A percentile compares a stretch with the other conserved stretches of the same genome.
These are phyloP conservation scores for Salix dunnii DNA, from an alignment of 345 rosid genomes.

Conservation along the genomic window DNA sequence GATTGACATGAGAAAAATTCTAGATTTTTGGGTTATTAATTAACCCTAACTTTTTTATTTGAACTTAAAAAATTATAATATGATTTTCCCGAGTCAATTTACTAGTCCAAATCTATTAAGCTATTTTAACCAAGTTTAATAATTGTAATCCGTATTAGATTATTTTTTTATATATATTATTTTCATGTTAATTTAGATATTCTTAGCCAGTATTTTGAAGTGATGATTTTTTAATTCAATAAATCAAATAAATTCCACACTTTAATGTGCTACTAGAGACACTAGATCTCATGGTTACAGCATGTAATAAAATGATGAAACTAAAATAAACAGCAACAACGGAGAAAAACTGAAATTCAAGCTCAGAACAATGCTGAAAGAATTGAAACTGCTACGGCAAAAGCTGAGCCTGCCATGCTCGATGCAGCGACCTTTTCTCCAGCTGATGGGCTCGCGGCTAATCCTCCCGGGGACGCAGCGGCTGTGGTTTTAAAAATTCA, in stretches of 20 bases:
- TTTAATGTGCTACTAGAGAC: neutral
- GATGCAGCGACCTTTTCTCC: conserved; percentile 2
- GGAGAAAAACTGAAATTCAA: neutral
- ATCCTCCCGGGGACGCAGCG: neutral
- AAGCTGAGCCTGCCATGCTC: neutral
- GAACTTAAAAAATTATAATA: too few relatives aligned
- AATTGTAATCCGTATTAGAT: too few relatives aligned
- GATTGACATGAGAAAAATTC: too few relatives aligned
- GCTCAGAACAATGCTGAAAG: conserved; percentile 3
- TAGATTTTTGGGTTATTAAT: too few relatives aligned
- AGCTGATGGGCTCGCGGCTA: conserved; percentile 2
- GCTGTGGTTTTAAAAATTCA: neutral
- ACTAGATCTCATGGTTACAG: neutral
- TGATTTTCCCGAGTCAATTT: too few relatives aligned
- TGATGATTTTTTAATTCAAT: neutral
- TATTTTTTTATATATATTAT: too few relatives aligned
- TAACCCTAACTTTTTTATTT: too few relatives aligned
- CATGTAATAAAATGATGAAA: neutral
- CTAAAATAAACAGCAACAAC: neutral
- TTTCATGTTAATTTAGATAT: too few relatives aligned
- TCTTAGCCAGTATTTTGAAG: too few relatives aligned
- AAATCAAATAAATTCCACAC: neutral
- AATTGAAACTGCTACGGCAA: neutral
- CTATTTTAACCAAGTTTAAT: too few relatives aligned
- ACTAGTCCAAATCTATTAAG: too few relatives aligned